Evolutionary conservation across 495 filamentous ascomycete species (phyloP).

Genomic region (Letharia columbiana): DNA sequence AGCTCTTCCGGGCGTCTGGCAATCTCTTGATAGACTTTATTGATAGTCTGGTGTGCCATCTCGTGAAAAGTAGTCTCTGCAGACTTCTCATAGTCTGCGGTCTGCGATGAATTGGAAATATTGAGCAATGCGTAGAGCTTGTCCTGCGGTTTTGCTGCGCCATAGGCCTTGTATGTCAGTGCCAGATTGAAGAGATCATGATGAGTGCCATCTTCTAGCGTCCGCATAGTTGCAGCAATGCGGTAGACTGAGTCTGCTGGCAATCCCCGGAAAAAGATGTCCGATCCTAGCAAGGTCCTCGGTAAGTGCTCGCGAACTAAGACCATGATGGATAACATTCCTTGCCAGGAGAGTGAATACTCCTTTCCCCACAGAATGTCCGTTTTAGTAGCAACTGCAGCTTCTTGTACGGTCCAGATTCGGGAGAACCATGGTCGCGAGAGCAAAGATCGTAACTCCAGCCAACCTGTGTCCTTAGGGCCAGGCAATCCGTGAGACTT

Average conservation of each 20-base stretch:
- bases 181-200: conserved; percentile 1
- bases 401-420: neutral
- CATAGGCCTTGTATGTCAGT: neutral
- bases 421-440: neutral
- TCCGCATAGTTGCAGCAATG: neutral
- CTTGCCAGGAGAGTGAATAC: neutral
- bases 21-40: neutral
- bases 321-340: neutral
- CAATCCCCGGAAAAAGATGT: neutral
- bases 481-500: neutral
- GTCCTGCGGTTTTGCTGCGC: neutral
- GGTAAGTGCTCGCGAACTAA: neutral
- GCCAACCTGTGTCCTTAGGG: neutral
- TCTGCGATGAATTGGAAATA: neutral
- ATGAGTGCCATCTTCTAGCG: neutral
- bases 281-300: neutral
- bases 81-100: neutral
- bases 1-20: neutral
- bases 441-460: neutral
- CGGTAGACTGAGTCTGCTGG: neutral
- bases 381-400: neutral
- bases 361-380: neutral
- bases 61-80: neutral
- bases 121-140: neutral
- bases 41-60: neutral